A percentile compares a stretch with the other conserved stretches of the same genome.
phyloP scores from a whole-genome alignment of 768 basidiomycete species.

The Lactifluus hygrophoroides region DNA sequence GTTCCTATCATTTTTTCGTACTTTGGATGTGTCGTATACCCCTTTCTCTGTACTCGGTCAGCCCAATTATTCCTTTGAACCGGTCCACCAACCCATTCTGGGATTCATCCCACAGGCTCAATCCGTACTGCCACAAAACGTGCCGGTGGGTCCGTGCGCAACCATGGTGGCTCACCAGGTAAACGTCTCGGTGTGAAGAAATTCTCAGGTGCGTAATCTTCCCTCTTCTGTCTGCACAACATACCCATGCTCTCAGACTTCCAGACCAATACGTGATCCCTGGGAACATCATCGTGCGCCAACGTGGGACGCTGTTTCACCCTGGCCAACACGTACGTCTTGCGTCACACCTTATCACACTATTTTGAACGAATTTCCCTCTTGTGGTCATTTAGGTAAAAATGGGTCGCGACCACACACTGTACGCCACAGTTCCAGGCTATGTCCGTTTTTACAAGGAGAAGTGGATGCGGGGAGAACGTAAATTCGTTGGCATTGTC shows the following conservation, averaged over 20 bases:
- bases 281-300: conserved; percentile 93
- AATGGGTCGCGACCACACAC: conserved; percentile 90
- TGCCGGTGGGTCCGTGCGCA: conserved; percentile 89
- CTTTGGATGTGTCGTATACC: conserved; percentile 29
- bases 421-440: conserved; percentile 85
- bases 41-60: conserved; percentile 45
- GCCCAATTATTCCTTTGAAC: not conserved
- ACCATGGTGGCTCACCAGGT: conserved; percentile 88
- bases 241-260: not conserved
- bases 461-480: conserved; percentile 63
- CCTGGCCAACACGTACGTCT: conserved; percentile 77
- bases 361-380: not conserved
- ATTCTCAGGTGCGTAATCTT: conserved; percentile 65
- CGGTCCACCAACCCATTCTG: conserved; percentile 25
- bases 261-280: conserved; percentile 87
- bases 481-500: conserved; percentile 80
- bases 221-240: not conserved
- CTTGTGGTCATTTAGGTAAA: conserved; percentile 50
- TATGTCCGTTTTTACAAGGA: conserved; percentile 91
- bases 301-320: conserved; percentile 88
- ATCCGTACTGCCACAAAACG: conserved; percentile 94
- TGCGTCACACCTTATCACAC: conserved; percentile 8
- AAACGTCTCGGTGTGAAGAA: conserved; percentile 93
- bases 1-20: conserved; percentile 39
- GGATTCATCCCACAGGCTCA: conserved; percentile 36